Percentiles rank a stretch among this genome's conserved stretches.
These are phyloP conservation scores for Penicillium pancosmium DNA, from an alignment of 495 filamentous ascomycete genomes.

Conservation along the genomic window DNA sequence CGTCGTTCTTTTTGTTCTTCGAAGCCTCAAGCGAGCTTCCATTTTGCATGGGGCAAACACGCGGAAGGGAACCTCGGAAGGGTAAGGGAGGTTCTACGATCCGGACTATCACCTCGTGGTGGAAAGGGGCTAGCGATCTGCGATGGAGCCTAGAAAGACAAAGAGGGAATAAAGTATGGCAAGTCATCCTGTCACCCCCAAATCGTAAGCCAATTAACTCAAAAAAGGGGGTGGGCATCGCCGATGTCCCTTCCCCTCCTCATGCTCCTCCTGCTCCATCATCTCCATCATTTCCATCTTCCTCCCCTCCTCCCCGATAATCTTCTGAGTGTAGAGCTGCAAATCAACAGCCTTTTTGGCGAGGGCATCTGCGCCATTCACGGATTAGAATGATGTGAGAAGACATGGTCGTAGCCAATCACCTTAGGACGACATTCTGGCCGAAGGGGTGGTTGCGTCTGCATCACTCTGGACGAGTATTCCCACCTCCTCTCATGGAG, in stretches of 20 bases:
- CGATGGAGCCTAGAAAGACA: constrained; percentile 4
- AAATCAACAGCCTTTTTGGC: constrained; percentile 2
- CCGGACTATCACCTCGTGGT: not conserved
- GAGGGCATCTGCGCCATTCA: not conserved
- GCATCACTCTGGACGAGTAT: not conserved
- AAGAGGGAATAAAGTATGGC: constrained; percentile 5
- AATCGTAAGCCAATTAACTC: not conserved
- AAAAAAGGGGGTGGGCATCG: constrained; percentile 15
- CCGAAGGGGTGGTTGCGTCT: not conserved
- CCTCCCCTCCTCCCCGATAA: not conserved
- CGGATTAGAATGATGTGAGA: not conserved
- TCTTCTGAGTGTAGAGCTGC: not conserved
- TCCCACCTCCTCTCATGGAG: not conserved
- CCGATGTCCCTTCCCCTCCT: not conserved
- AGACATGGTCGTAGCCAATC: not conserved
- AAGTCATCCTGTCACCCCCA: not conserved
- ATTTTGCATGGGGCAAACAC: constrained; percentile 9
- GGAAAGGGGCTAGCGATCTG: constrained; percentile 8
- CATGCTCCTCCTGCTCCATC: not conserved
- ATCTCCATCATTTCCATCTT: not conserved
- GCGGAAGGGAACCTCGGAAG: constrained; percentile 12
- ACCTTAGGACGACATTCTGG: not conserved
- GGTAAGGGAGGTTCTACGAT: constrained; percentile 25
- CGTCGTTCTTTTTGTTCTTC: constrained; percentile 25
- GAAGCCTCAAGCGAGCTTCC: constrained; percentile 30